Evolutionary conservation across 768 basidiomycete genomes (phyloP).

Genomic region (Naganishia randhawae): DNA sequence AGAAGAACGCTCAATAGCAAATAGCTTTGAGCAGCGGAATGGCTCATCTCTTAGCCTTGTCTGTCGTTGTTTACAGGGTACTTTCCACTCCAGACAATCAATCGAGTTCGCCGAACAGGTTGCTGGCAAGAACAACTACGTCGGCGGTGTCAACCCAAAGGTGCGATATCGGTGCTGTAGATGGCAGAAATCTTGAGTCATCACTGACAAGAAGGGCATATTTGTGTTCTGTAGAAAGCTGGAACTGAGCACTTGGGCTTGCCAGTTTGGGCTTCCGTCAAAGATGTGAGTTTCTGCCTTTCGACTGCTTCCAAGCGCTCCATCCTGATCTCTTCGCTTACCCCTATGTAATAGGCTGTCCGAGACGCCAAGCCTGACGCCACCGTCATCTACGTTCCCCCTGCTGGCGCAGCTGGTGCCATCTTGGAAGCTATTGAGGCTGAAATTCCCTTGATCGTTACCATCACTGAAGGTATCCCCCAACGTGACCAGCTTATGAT

Average conservation of each 20-base stretch:
- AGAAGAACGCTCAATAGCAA: slow-evolving; percentile 36
- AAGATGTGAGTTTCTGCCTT: slow-evolving; percentile 62
- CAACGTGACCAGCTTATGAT: slow-evolving; percentile 95
- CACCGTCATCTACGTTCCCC: slow-evolving; percentile 93
- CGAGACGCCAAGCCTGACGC: slow-evolving; percentile 82
- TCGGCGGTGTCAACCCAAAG: slow-evolving; percentile 79
- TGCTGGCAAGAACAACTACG: slow-evolving; percentile 64
- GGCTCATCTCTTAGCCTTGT: neutral
- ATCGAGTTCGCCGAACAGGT: slow-evolving; percentile 71
- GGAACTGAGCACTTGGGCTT: slow-evolving; percentile 91
- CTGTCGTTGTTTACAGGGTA: slow-evolving; percentile 58
- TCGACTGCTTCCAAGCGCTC: neutral
- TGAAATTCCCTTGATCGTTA: slow-evolving; percentile 95
- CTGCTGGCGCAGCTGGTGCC: slow-evolving; percentile 91
- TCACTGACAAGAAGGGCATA: neutral
- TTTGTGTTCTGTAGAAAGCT: slow-evolving; percentile 71
- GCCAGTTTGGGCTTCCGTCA: slow-evolving; percentile 86
- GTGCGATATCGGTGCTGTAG: slow-evolving; percentile 29
- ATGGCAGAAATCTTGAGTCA: neutral
- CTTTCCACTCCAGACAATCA: slow-evolving; percentile 93
- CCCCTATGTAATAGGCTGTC: slow-evolving; percentile 67
- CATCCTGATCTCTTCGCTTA: neutral
- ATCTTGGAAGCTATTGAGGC: slow-evolving; percentile 98
- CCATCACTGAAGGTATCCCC: slow-evolving; percentile 97
- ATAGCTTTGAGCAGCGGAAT: neutral